Evolutionary conservation across 305 asterid genomes (phyloP).

Genomic region (Fraxinus albicans): DNA sequence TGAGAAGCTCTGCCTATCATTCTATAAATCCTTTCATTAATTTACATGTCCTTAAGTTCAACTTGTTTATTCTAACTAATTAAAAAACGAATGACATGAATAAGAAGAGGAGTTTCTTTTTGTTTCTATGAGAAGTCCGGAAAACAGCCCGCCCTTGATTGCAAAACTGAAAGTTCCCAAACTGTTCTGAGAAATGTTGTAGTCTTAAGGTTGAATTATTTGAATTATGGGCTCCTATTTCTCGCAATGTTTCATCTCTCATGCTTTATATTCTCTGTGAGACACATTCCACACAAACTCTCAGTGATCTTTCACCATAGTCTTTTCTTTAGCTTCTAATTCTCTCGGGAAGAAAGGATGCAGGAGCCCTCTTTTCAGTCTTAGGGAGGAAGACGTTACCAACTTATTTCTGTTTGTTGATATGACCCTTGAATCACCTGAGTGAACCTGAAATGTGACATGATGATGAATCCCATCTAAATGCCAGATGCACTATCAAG

Average conservation of each 20-base stretch:
- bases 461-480: not conserved
- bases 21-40: not conserved
- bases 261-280: not conserved
- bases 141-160: not conserved
- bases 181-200: not conserved
- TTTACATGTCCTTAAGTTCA: not conserved
- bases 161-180: not conserved
- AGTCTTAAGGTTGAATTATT: not conserved
- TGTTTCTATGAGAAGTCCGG: not conserved
- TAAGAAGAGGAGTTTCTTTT: not conserved
- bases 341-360: not conserved
- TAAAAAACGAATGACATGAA: not conserved
- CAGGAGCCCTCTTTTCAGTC: not conserved
- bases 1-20: not conserved
- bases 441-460: not conserved
- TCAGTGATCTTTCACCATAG: not conserved
- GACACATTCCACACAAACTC: not conserved
- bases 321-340: not conserved
- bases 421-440: not conserved
- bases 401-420: not conserved
- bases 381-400: not conserved
- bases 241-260: not conserved
- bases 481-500: not conserved
- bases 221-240: not conserved
- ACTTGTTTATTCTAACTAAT: not conserved